Conservation (phyloP, 1,284 basidiomycete genomes). For the Sanghuangporus weigelae region DNA sequence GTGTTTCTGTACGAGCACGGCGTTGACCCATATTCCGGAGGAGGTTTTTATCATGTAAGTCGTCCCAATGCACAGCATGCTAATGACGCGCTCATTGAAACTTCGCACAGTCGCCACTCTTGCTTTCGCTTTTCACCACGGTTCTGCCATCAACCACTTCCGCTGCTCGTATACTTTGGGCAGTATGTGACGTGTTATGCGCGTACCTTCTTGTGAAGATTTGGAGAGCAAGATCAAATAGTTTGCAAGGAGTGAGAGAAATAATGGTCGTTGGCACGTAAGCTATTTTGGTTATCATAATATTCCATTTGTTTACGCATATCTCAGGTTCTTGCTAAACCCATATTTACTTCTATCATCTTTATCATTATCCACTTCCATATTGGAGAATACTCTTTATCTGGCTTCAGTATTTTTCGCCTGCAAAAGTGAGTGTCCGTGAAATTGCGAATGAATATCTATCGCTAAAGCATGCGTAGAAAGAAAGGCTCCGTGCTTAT, state of each 20-base stretch:
- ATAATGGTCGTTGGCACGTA: slow-evolving; percentile 58
- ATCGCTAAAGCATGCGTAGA: slow-evolving; percentile 34
- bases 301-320: not conserved
- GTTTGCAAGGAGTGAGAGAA: slow-evolving; percentile 43
- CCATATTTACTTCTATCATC: slow-evolving; percentile 82
- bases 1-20: slow-evolving; percentile 70
- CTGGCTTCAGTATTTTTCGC: slow-evolving; percentile 72
- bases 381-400: slow-evolving; percentile 70
- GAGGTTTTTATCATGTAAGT: slow-evolving; percentile 78
- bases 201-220: slow-evolving; percentile 65
- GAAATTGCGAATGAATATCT: not conserved
- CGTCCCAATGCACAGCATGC: not conserved
- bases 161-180: slow-evolving; percentile 63
- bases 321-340: slow-evolving; percentile 76
- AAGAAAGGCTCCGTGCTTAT: slow-evolving; percentile 47
- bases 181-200: slow-evolving; percentile 56
- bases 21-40: slow-evolving; percentile 81
- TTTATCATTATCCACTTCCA: slow-evolving; percentile 75
- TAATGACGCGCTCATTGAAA: slow-evolving; percentile 15
- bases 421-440: slow-evolving; percentile 45
- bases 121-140: slow-evolving; percentile 73
- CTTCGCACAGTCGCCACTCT: slow-evolving; percentile 65
- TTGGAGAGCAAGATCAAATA: slow-evolving; percentile 56
- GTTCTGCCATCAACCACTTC: slow-evolving; percentile 48
- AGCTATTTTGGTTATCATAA: slow-evolving; percentile 26